Conservation (phyloP, 768 basidiomycete species). For the Podaxis sp. region DNA sequence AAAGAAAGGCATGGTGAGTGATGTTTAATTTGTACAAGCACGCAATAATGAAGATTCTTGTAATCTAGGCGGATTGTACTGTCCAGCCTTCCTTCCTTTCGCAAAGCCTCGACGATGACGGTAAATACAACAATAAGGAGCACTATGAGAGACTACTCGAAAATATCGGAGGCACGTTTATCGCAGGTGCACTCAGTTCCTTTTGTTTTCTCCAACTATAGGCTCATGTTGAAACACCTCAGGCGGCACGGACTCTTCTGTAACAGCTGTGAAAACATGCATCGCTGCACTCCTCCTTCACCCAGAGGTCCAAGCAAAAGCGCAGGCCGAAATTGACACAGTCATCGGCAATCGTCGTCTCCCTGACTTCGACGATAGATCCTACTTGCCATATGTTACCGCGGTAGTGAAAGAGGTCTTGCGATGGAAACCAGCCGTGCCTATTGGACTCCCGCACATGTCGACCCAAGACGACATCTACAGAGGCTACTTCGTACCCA, state of each 20-base stretch:
- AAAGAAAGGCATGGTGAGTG: conserved; percentile 19
- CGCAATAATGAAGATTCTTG: too few relatives aligned
- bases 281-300: conserved; percentile 17
- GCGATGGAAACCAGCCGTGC: conserved; percentile 25
- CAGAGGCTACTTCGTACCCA: conserved; percentile 37
- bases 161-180: conserved; percentile 6
- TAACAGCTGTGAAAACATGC: neutral
- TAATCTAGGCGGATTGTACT: neutral
- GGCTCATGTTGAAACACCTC: neutral
- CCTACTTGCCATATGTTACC: conserved; percentile 33
- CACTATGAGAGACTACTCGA: neutral
- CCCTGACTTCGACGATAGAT: conserved; percentile 30
- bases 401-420: conserved; percentile 32
- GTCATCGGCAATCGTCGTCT: conserved; percentile 30
- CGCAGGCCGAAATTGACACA: conserved; percentile 38
- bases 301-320: conserved; percentile 35
- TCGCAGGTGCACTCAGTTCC: conserved; percentile 1
- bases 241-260: conserved; percentile 13
- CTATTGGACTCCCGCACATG: conserved; percentile 26
- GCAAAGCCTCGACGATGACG: conserved; percentile 1
- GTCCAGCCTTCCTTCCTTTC: neutral
- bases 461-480: conserved; percentile 34
- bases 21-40: neutral
- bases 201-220: neutral
- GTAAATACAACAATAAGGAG: neutral